Evolutionary conservation across 345 rosid species (phyloP).

Genomic region (Bruguiera sexangula): DNA sequence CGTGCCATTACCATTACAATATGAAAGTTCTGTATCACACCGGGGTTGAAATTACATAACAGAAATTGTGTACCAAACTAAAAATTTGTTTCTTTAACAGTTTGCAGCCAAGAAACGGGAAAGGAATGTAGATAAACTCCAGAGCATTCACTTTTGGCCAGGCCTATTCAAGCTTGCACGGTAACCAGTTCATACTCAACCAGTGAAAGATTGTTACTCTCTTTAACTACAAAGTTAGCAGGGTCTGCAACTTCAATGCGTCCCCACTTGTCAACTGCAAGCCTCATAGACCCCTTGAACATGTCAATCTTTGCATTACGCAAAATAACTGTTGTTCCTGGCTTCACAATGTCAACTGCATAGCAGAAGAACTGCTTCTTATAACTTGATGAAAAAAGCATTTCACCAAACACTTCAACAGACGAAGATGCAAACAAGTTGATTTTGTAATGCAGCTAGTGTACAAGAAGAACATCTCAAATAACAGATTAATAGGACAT

Average conservation of each 20-base stretch:
- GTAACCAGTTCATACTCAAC: conserved; percentile 87
- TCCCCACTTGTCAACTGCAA: conserved; percentile 97
- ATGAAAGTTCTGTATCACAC: neutral
- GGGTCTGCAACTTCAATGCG: conserved; percentile 77
- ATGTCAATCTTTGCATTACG: conserved; percentile 93
- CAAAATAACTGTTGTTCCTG: conserved; percentile 63
- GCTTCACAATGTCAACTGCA: conserved; percentile 73
- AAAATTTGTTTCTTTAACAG: conserved; percentile 17
- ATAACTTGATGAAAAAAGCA: neutral
- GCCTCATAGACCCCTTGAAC: conserved; percentile 99
- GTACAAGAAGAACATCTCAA: no score
- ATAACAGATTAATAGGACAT: no score
- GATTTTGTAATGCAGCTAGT: no score
- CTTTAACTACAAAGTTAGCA: conserved; percentile 52
- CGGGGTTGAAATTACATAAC: conserved; percentile 7
- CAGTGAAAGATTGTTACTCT: conserved; percentile 77
- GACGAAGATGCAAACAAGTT: neutral
- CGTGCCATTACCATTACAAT: neutral
- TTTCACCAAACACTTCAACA: neutral
- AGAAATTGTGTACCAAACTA: conserved; percentile 13
- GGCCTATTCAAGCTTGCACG: conserved; percentile 47
- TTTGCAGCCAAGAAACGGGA: conserved; percentile 21
- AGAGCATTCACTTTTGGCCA: conserved; percentile 32
- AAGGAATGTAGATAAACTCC: conserved; percentile 18
- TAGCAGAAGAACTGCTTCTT: neutral